Base-by-base conservation (phyloP, 2,329 filamentous ascomycete species). In the Colletotrichum tanaceti region DNA sequence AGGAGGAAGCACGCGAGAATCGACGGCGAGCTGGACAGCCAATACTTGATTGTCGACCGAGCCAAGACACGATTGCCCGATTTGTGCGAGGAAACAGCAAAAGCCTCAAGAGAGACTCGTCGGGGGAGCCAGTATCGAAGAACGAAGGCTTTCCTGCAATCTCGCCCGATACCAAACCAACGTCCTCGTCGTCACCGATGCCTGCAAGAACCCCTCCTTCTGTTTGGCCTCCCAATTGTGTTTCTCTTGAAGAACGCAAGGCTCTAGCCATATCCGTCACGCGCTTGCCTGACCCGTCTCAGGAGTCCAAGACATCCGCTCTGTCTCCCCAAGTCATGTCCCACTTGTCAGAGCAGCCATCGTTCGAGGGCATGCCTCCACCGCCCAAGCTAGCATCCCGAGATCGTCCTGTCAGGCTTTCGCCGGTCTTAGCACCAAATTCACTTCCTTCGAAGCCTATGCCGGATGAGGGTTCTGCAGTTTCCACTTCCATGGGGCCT, bases 11-110 rank as follows among this genome's bases (percentile, higher is more conserved):
- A 66, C 79, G 77, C 52, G 82, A 85, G n/a, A 82, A 79, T 59
- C 86, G 83, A 77, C 85, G 78, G 73, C 84, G 79, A 70, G 83
- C 80, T 62, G 85, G 87, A 0, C 65, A 87, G 66, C 88, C 88
- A 16, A 76, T 88, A 5, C 80, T 86, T n/a, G 80, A 80, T 14
- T 84, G 87, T 5, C 80, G 83, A 43, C 84, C 87, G 0, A 89
- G 87, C 41, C 88, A 90, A 74, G 84, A 84, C 49, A 87, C 84
- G 0, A 87, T 90, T 70, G 80, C 86, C 20, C 74, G 81, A 43
- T 90, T 90, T 65, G 76, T 87, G 9, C 77, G 79, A 43, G 77
- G 79, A 0, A 76, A 78, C n/a, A 76, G 75, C 1, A 71, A 72
- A 3, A 65, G 66, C 1, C 79, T 72, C 61, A 80, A 79, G 72